Base-by-base conservation (phyloP, 768 basidiomycete species). In the Flagelloscypha sp. region DNA sequence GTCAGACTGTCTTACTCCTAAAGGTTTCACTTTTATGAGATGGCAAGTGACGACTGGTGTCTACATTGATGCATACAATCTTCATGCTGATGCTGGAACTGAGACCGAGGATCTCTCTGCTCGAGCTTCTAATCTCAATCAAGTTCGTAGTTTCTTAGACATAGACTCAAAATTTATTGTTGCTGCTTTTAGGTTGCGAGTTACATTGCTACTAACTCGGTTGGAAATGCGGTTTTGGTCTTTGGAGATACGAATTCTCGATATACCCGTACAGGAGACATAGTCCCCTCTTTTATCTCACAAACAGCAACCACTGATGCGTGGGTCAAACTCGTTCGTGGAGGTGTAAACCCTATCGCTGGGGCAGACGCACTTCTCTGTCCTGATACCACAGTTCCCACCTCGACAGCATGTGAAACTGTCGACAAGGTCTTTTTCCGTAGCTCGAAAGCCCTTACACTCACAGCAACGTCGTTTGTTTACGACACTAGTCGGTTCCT, bases 171-270 rank as follows among this genome's bases (percentile, higher is more conserved):
- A n/a, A n/a, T n/a, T n/a, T n/a, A n/a, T n/a, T n/a, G n/a, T n/a
- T n/a, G n/a, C n/a, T n/a, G n/a, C n/a, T n/a, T n/a, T n/a, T n/a
- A n/a, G n/a, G 40, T 63, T 13, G 41, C 51, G 7, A 30, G 37
- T 11, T 61, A 56, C 37, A 50, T 55, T 8, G 28, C 49, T 12
- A 46, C 30, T 5, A 51, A 49, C 48, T 61, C 61, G 8, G 23
- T 32, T 2, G 61, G 60, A 15, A 59, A 57, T 49, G 52, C 62
- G 2, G 47, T 61, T 16, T 37, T 64, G 34, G 45, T 62, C 30
- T 57, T 61, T 46, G 62, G 62, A 11, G 62, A 64, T 45, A 64
- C 61, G 15, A 64, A 64, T 31, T 28, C 50, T 10, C 53, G 61
- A 3, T 62, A 62, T 41, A 58, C 57, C n/a, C 49, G 57, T 25